Evolutionary conservation across 2,329 filamentous ascomycete species (phyloP).

Genomic region (Ophiocordyceps camponoti-floridani): DNA sequence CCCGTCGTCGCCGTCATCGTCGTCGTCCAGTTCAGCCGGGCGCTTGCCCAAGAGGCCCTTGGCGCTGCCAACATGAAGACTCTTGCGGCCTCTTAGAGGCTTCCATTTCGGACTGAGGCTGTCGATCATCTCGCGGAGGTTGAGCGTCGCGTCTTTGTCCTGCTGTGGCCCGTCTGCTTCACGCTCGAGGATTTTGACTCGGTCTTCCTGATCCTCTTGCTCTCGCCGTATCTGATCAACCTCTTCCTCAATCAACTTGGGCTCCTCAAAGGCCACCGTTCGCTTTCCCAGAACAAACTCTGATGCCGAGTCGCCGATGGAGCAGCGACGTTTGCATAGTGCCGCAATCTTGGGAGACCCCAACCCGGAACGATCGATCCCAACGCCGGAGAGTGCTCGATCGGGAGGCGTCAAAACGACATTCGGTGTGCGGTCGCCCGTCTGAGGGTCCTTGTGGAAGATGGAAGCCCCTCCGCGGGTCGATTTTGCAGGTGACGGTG

Average conservation of each 20-base stretch:
- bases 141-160: constrained; percentile 45
- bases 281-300: constrained; percentile 40
- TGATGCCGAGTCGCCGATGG: constrained; percentile 48
- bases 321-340: constrained; percentile 51
- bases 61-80: constrained; percentile 57
- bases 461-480: constrained; percentile 13
- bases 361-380: constrained; percentile 50
- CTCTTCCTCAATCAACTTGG: constrained; percentile 41
- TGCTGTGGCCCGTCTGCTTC: constrained; percentile 25
- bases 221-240: constrained; percentile 40
- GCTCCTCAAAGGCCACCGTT: constrained; percentile 46
- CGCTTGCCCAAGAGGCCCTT: constrained; percentile 58
- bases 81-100: constrained; percentile 49
- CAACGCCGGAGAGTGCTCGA: constrained; percentile 47
- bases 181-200: constrained; percentile 34
- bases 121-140: constrained; percentile 60
- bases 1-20: constrained; percentile 41
- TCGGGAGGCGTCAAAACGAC: constrained; percentile 34
- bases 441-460: constrained; percentile 34
- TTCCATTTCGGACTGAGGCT: constrained; percentile 63
- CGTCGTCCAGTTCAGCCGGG: constrained; percentile 50
- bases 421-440: constrained; percentile 41
- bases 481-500: constrained; percentile 4
- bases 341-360: constrained; percentile 60
- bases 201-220: constrained; percentile 43